Evolutionary conservation across 2,329 filamentous ascomycete genomes (phyloP), one percentile per base, ranked within the genome.

Genomic region (Teratosphaeriaceae sp.): DNA sequence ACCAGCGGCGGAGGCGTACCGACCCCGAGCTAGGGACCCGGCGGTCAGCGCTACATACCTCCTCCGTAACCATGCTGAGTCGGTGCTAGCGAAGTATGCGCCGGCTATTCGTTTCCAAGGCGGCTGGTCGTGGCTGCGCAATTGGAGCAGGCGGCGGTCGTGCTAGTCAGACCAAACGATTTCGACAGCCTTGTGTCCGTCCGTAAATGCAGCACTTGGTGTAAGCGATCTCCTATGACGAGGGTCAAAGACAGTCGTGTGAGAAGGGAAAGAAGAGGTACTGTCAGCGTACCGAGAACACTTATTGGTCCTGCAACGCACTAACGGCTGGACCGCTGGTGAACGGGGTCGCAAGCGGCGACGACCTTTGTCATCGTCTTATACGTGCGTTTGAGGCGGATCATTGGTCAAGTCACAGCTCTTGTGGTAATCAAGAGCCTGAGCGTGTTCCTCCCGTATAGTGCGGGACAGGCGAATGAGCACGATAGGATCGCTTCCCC

Each of bases 51-150:
- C 27, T 12, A 30, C 27, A 30, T 30, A 30, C 27, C 11, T 30
- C 27, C 27, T 30, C 27, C 27, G 27, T 30, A 30, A 30, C 27
- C 27, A 30, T 30, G 27, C 27, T 30, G 27, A 30, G 27, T 30
- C 27, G 27, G 27, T 30, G 27, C 11, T 12, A 30, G 5, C 27
- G 27, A 30, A 30, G 27, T 30, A 30, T 12, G 27, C 11, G 27
- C 27, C 27, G 27, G 27, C 27, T 30, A 30, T 30, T 12, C 27
- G 27, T 30, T 30, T 30, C 27, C 27, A 30, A 30, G 27, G 5
- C 27, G 11, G 27, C 27, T 30, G 5, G 27, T 30, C 11, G 5
- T 30, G 5, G 27, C 27, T 30, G 27, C 27, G 27, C 27, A 30
- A 30, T 30, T 12, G 27, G 27, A 30, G 27, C 27, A 30, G 27